A percentile compares a stretch with the other conserved stretches of the same genome.
Evolutionary conservation across 169 alveolate genomes (phyloP).

Genomic region (Toxoplasma gondii): DNA sequence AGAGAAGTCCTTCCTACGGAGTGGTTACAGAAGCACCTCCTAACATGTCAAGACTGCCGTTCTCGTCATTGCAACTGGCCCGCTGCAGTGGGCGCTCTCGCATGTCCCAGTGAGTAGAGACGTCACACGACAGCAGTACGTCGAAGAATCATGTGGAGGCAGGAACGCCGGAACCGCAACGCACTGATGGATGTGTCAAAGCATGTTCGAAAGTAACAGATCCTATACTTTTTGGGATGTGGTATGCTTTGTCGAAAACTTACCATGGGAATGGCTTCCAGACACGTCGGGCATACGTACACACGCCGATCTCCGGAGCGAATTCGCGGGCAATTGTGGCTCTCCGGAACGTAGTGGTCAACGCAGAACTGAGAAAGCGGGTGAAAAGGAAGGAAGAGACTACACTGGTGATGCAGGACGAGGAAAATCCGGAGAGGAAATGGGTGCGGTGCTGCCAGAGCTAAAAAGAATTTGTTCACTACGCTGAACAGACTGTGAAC

Average conservation of each 20-base stretch:
- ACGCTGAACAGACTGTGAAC: too few relatives aligned
- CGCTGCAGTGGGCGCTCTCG: too few relatives aligned
- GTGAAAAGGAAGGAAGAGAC: neutral
- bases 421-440: too few relatives aligned
- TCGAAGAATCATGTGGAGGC: neutral
- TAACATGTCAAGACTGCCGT: too few relatives aligned
- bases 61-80: too few relatives aligned
- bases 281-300: conserved; percentile 54
- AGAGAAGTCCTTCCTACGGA: too few relatives aligned
- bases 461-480: too few relatives aligned
- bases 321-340: conserved; percentile 48
- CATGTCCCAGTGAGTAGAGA: neutral
- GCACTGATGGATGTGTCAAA: neutral
- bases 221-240: neutral
- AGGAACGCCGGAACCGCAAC: neutral
- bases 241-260: neutral
- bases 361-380: conserved; percentile 43
- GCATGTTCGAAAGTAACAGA: neutral
- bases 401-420: neutral
- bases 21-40: too few relatives aligned
- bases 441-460: neutral
- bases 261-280: conserved; percentile 51
- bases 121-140: neutral
- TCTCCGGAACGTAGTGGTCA: conserved; percentile 57
- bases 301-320: conserved; percentile 59